phyloP scores from a whole-genome alignment of 495 filamentous ascomycete genomes.

The Parmelia sp. region DNA sequence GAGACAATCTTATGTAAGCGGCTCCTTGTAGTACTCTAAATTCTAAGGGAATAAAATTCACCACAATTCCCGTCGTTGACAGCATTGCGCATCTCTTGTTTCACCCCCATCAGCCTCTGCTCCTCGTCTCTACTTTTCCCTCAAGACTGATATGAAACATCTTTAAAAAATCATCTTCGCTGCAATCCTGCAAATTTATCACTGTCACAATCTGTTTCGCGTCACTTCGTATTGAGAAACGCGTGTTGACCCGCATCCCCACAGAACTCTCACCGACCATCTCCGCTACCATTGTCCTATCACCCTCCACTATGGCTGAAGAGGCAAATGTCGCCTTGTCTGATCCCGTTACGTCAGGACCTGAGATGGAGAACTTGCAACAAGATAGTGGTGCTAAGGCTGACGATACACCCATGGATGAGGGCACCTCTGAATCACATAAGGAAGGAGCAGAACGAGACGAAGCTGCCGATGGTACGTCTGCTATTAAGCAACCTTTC shows the following conservation, averaged over 20 bases:
- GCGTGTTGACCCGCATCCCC: slow-evolving; percentile 11
- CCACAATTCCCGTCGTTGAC: slow-evolving; percentile 9
- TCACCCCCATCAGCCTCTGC: slow-evolving; percentile 4
- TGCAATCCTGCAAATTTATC: neutral
- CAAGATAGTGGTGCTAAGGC: slow-evolving; percentile 8
- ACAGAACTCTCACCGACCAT: slow-evolving; percentile 6
- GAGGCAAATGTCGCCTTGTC: neutral
- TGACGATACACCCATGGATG: neutral
- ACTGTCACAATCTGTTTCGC: neutral
- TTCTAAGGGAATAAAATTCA: slow-evolving; percentile 4
- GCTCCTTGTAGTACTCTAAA: slow-evolving; percentile 11
- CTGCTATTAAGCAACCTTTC: neutral
- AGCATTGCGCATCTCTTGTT: slow-evolving; percentile 12
- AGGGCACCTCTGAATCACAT: neutral
- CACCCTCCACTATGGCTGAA: slow-evolving; percentile 12
- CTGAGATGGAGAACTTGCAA: slow-evolving; percentile 7
- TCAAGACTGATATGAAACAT: slow-evolving; percentile 6
- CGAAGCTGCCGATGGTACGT: slow-evolving; percentile 8
- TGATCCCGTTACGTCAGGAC: neutral
- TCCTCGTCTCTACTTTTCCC: neutral
- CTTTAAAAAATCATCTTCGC: neutral
- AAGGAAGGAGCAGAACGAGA: slow-evolving; percentile 15
- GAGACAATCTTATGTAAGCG: slow-evolving; percentile 19
- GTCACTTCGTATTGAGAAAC: slow-evolving; percentile 15
- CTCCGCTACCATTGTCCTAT: neutral